phyloP scores from a whole-genome alignment of 441 rosid genomes.

The Syzygium malaccense region DNA sequence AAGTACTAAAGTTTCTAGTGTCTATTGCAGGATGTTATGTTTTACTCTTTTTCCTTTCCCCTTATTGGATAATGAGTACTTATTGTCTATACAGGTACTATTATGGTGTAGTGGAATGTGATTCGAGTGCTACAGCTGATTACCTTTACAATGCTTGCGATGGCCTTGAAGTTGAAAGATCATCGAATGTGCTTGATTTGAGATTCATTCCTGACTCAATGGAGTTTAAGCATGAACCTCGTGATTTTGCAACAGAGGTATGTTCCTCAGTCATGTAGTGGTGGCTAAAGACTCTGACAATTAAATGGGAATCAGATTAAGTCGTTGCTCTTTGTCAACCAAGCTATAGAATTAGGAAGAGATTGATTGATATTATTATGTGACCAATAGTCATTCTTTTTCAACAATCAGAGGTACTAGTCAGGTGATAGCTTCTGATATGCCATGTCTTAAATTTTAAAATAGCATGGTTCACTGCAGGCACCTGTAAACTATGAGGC shows the following conservation, averaged over 20 bases:
- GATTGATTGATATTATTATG: neutral
- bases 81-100: conserved; percentile 49
- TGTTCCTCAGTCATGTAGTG: neutral
- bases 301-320: neutral
- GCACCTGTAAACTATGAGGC: conserved; percentile 69
- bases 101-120: conserved; percentile 80
- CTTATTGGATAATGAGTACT: neutral
- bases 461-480: conserved; percentile 23
- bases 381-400: neutral
- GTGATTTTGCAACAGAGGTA: conserved; percentile 87
- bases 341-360: neutral
- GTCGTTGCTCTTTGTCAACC: neutral
- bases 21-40: neutral
- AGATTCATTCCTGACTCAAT: conserved; percentile 89
- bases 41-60: neutral
- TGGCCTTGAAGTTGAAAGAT: conserved; percentile 86
- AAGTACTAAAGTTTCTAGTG: neutral
- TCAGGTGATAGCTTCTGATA: neutral
- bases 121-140: conserved; percentile 75
- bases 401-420: neutral
- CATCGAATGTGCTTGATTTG: conserved; percentile 90
- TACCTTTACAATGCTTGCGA: conserved; percentile 72
- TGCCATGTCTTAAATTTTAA: neutral
- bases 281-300: neutral
- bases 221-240: conserved; percentile 86